These are phyloP conservation scores for Hymenoscyphus repandus DNA, from an alignment of 2,329 filamentous ascomycete species.

Conservation along the genomic window DNA sequence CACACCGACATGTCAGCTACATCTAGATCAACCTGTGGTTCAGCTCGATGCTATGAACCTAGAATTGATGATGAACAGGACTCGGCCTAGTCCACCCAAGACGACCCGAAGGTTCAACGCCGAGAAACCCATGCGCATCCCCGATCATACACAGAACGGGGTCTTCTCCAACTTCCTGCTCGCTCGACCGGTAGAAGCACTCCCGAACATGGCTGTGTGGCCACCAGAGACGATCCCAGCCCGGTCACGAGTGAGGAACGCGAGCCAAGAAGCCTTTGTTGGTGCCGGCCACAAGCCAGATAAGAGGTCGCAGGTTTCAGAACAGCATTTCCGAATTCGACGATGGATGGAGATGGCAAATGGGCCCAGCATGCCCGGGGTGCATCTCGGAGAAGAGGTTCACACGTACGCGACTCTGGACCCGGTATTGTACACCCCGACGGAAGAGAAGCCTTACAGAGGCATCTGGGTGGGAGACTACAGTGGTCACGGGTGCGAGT, in stretches of 20 bases:
- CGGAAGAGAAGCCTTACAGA: slow-evolving; percentile 71
- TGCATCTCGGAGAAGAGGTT: slow-evolving; percentile 50
- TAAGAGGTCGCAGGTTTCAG: slow-evolving; percentile 54
- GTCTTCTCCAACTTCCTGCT: slow-evolving; percentile 66
- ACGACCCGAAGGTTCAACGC: slow-evolving; percentile 36
- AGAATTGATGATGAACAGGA: slow-evolving; percentile 8
- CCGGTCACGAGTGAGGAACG: slow-evolving; percentile 39
- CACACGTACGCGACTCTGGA: slow-evolving; percentile 69
- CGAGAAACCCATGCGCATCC: slow-evolving; percentile 49
- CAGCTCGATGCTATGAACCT: slow-evolving; percentile 39
- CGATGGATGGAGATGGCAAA: slow-evolving; percentile 67
- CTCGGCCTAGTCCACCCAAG: slow-evolving; percentile 13
- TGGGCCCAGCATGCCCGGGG: slow-evolving; percentile 32
- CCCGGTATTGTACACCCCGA: slow-evolving; percentile 72
- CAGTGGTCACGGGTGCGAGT: slow-evolving; percentile 81
- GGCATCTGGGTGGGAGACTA: slow-evolving; percentile 87
- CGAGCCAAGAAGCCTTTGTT: slow-evolving; percentile 39
- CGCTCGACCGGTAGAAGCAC: slow-evolving; percentile 42
- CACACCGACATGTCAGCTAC: slow-evolving; percentile 62
- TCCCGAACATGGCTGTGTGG: slow-evolving; percentile 56
- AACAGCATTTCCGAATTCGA: slow-evolving; percentile 67
- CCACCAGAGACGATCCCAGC: slow-evolving; percentile 69
- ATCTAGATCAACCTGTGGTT: slow-evolving; percentile 69
- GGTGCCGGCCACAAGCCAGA: slow-evolving; percentile 42
- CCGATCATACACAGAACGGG: slow-evolving; percentile 37